Conservation (phyloP, 1,284 basidiomycete genomes). For the Rhodotorula mucilaginosa region DNA sequence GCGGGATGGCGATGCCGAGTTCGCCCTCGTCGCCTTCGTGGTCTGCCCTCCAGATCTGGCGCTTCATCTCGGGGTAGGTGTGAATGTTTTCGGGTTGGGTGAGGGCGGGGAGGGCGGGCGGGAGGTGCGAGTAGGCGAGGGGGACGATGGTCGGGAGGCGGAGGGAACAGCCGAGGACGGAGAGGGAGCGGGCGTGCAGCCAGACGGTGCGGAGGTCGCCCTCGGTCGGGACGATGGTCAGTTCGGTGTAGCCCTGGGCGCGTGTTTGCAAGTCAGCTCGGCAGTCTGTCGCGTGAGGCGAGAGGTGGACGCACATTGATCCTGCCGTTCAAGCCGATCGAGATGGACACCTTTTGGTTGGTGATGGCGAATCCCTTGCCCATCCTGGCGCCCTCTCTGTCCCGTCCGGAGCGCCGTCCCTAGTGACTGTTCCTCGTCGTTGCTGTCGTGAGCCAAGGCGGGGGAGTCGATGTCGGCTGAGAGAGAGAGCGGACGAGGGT, state of each 20-base stretch:
- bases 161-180: slow-evolving; percentile 55
- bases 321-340: slow-evolving; percentile 31
- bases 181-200: slow-evolving; percentile 79
- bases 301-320: slow-evolving; percentile 22
- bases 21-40: slow-evolving; percentile 92
- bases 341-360: slow-evolving; percentile 38
- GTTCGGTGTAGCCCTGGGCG: slow-evolving; percentile 80
- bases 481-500: neutral
- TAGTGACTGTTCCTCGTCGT: neutral
- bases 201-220: slow-evolving; percentile 73
- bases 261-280: neutral
- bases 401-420: neutral
- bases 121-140: slow-evolving; percentile 50
- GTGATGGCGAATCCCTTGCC: slow-evolving; percentile 38
- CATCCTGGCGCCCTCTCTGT: slow-evolving; percentile 25
- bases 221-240: slow-evolving; percentile 75
- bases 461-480: too few species aligned
- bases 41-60: slow-evolving; percentile 83
- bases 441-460: too few species aligned
- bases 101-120: slow-evolving; percentile 65
- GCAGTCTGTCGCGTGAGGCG: neutral
- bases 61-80: slow-evolving; percentile 87
- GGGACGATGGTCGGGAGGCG: slow-evolving; percentile 54
- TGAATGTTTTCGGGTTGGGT: slow-evolving; percentile 67
- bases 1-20: slow-evolving; percentile 82